Percentiles rank a stretch among this genome's conserved stretches.
phyloP scores from a whole-genome alignment of 78 protist genomes.

The Dictyostelium citrinum region DNA sequence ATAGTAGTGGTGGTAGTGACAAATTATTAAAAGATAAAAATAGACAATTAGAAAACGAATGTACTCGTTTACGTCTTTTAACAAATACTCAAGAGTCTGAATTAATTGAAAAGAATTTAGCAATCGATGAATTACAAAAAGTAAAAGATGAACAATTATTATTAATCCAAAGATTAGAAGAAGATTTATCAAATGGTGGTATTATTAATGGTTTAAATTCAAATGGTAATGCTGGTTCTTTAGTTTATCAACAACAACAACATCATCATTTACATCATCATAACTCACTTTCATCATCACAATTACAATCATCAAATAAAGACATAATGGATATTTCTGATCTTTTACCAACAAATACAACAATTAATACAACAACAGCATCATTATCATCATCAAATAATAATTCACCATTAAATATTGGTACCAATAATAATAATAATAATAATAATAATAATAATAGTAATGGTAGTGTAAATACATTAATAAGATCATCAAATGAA shows the following conservation, averaged over 20 bases:
- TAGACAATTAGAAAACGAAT: conserved; percentile 73
- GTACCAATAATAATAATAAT: background rate
- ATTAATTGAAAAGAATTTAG: background rate
- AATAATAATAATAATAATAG: background rate
- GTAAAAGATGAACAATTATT: background rate
- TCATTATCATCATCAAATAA: background rate
- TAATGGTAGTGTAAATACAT: background rate
- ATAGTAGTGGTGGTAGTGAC: background rate
- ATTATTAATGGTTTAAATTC: background rate
- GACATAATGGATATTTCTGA: background rate
- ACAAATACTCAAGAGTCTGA: conserved; percentile 22
- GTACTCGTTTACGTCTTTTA: conserved; percentile 25
- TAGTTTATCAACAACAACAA: background rate
- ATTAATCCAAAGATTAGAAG: conserved; percentile 58
- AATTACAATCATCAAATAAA: background rate
- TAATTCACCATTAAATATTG: background rate
- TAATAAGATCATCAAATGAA: background rate
- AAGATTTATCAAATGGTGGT: conserved; percentile 28
- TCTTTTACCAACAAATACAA: background rate
- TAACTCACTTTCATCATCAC: background rate
- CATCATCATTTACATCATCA: background rate
- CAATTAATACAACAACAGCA: background rate
- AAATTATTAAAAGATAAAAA: conserved; percentile 76
- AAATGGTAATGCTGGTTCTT: conserved; percentile 34
- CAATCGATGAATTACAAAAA: conserved; percentile 9